These are phyloP conservation scores for Kodamaea fukazawae DNA, from an alignment of 805 yeast genomes.

Conservation along the genomic window DNA sequence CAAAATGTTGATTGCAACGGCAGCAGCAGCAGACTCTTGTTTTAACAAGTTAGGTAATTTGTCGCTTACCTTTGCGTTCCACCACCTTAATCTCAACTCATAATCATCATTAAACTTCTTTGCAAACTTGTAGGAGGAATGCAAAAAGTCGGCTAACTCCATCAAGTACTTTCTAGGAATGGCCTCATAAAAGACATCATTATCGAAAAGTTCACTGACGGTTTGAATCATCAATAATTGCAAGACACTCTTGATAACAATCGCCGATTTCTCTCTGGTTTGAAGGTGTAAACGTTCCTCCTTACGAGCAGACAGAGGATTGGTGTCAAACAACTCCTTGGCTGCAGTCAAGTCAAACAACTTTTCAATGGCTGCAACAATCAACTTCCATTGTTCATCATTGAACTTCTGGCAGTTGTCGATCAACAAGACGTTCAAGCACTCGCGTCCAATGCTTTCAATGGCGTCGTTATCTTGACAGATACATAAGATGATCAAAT, in stretches of 20 bases:
- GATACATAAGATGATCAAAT: constrained; percentile 78
- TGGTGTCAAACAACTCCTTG: constrained; percentile 58
- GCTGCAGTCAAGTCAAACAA: constrained; percentile 86
- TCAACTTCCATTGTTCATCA: constrained; percentile 68
- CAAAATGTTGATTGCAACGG: constrained; percentile 77
- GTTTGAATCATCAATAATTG: constrained; percentile 88
- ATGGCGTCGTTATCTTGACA: constrained; percentile 97
- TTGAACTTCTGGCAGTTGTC: constrained; percentile 68
- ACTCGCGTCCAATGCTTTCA: constrained; percentile 89
- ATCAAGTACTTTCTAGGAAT: constrained; percentile 68
- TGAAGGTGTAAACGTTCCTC: constrained; percentile 37
- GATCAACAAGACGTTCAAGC: constrained; percentile 75
- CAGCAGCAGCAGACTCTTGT: constrained; percentile 89
- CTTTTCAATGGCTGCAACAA: constrained; percentile 61
- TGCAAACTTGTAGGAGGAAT: constrained; percentile 76
- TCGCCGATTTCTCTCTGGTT: constrained; percentile 61
- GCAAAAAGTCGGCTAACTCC: constrained; percentile 57
- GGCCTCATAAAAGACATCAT: constrained; percentile 60
- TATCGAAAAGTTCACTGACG: constrained; percentile 73
- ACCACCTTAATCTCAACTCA: constrained; percentile 80
- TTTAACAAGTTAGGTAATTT: constrained; percentile 86
- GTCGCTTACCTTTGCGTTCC: constrained; percentile 90
- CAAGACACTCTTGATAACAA: constrained; percentile 88
- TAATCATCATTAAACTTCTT: constrained; percentile 84
- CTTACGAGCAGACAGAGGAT: constrained; percentile 10